Base-by-base conservation (phyloP, 768 basidiomycete species). In the Amanita thiersii region DNA sequence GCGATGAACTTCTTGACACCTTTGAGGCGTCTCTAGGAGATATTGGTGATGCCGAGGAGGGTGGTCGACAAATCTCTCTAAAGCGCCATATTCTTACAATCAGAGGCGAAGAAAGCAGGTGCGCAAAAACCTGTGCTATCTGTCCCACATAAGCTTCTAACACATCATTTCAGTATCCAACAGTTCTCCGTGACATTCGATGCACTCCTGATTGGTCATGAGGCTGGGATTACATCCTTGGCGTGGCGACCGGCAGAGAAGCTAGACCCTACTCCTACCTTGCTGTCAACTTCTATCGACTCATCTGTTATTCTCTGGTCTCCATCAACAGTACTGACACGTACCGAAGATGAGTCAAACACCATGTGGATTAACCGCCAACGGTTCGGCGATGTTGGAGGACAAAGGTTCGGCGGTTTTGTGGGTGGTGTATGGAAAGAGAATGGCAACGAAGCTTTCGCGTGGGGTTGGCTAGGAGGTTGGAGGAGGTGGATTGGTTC, bases 221-320 rank as follows among this genome's bases (percentile, higher is more conserved):
- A 99, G 64, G 86, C 84, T 4, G 87, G 86, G 19, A 67, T 99
- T 19, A 96, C 94, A 0, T 86, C 82, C 23, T 58, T 98, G n/a
- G 66, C 79, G 24, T 99, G 93, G 91, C 70, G 81, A 8, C 77
- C 83, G 1, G 54, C 55, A 17, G 28, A 41, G 10, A 25, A 46
- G 5, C 33, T 50, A 1, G 23, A 47, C 4, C 53, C 62, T 9
- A 49, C 51, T 1, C 70, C 70, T 3, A 80, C 77, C 0, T 71
- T 98, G 4, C 68, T 98, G n/a, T 93, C 92, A 8, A 85, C 90
- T 4, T 94, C 96, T 1, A 84, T 88, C 1, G 96, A 99, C 60
- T 94, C 93, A 14, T 97, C 93, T 5, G 57, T 98, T 19, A 98
- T 98, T 46, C 61, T 98, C 39, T 99, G 96, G 96, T 81, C 86